Percentiles rank a stretch among this genome's conserved stretches.
Evolutionary conservation across 2,329 filamentous ascomycete genomes (phyloP).

Genomic region (Lachnellula subtilissima): DNA sequence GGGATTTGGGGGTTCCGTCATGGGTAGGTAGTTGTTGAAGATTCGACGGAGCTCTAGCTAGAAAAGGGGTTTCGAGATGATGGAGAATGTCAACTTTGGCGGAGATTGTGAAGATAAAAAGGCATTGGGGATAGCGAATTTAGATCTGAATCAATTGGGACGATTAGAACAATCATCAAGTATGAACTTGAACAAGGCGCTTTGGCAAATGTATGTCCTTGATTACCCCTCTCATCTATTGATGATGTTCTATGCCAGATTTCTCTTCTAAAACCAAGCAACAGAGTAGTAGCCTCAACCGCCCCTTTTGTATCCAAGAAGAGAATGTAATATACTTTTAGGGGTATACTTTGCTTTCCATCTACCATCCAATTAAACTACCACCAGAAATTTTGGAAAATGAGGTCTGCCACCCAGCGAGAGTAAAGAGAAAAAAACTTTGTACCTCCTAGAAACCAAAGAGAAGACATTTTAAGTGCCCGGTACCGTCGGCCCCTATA

Average conservation of each 20-base stretch:
- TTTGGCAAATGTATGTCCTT: neutral
- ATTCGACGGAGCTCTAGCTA: too few relatives aligned
- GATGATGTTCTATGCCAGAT: slow-evolving; percentile 5
- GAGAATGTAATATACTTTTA: neutral
- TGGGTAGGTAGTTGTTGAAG: neutral
- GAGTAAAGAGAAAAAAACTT: neutral
- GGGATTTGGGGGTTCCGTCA: neutral
- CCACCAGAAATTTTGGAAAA: neutral
- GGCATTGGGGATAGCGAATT: neutral
- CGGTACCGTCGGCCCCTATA: neutral
- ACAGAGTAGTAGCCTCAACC: slow-evolving; percentile 1
- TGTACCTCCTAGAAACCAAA: neutral
- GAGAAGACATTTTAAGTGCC: neutral
- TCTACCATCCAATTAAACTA: neutral
- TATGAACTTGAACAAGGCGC: neutral
- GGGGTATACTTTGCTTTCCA: neutral
- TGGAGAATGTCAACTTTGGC: too few relatives aligned
- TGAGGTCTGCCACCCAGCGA: neutral
- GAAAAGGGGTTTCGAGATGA: too few relatives aligned
- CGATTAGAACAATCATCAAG: neutral
- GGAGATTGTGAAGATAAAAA: too few relatives aligned
- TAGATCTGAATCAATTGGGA: neutral
- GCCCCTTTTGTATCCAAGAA: slow-evolving; percentile 5
- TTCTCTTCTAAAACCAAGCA: slow-evolving; percentile 1
- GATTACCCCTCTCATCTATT: slow-evolving; percentile 5